These are phyloP conservation scores for Saccharomycopsis capsularis DNA, from an alignment of 805 yeast genomes.

Conservation along the genomic window DNA sequence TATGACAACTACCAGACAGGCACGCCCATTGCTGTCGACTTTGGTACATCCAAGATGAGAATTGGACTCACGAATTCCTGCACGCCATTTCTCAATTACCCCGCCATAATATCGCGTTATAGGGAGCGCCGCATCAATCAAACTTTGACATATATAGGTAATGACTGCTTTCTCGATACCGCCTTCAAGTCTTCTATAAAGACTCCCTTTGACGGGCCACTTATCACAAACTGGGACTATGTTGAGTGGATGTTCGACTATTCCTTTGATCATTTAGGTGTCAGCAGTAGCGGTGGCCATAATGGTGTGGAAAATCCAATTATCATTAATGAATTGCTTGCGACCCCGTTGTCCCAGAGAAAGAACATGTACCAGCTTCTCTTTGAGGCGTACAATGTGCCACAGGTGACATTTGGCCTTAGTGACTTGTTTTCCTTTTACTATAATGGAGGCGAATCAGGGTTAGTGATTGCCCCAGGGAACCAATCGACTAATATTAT, in stretches of 20 bases:
- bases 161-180: conserved; percentile 69
- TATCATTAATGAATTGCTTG: conserved; percentile 71
- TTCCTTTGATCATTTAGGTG: conserved; percentile 72
- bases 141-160: conserved; percentile 70
- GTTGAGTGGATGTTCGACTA: conserved; percentile 80
- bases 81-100: conserved; percentile 57
- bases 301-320: conserved; percentile 69
- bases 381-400: conserved; percentile 76
- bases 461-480: conserved; percentile 79
- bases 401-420: conserved; percentile 72
- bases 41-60: conserved; percentile 60
- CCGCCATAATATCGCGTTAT: conserved; percentile 61
- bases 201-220: conserved; percentile 80
- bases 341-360: conserved; percentile 64
- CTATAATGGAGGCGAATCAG: conserved; percentile 48
- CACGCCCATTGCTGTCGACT: conserved; percentile 81
- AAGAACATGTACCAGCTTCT: conserved; percentile 69
- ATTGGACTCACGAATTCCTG: conserved; percentile 47
- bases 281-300: conserved; percentile 36
- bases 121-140: conserved; percentile 68
- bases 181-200: conserved; percentile 60
- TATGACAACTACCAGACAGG: conserved; percentile 41
- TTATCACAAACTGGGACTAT: conserved; percentile 89
- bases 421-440: conserved; percentile 76
- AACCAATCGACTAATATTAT: conserved; percentile 75